Base-by-base conservation (phyloP, 2,329 filamentous ascomycete genomes). In the Alternaria sp. region DNA sequence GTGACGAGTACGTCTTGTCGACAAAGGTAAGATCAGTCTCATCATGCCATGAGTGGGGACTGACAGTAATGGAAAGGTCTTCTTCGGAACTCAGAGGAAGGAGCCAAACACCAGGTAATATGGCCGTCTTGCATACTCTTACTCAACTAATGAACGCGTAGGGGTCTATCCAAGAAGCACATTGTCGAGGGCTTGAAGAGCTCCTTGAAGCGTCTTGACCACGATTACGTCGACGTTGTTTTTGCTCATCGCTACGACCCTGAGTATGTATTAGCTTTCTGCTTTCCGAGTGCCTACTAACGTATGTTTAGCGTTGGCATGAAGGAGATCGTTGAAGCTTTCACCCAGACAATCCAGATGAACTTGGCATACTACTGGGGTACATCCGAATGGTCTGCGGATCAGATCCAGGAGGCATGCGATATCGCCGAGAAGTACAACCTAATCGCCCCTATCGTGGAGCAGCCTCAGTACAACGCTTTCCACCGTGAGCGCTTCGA, bases 201-300 rank as follows among this genome's bases (percentile, higher is more conserved):
- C 74, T 87, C 83, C 2, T 78, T 89, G n/a, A 79, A 83, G 67
- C 83, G 89, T 26, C 82, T 91, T 54, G 83, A 89, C 72, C 83
- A 87, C 57, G 85, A 86, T n/a, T 92, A 92, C 72, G 88, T 90
- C 57, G 88, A 90, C 74, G 81, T 90, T 47, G 84, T 90, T 40
- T 87, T 89, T 58, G 87, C 88, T 4, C 88, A 90, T 77, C 83
- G 88, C 25, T 85, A 86, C 15, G 88, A 90, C 62, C 79, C 81
- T 50, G 79, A 79, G 79, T 80, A 73, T 17, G 73, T 8, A 47
- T 21, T 3, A 23, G 9, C 4, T 43, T 11, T 17, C 15, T 4
- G 30, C 13, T 17, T 17, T 19, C 9, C 26, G 23, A 23, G 7
- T 26, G 13, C 17, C 3, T 40, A 19, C 68, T 68, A 52, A 72